Conservation (phyloP, 768 basidiomycete species). For the Tephrocybe sp. region DNA sequence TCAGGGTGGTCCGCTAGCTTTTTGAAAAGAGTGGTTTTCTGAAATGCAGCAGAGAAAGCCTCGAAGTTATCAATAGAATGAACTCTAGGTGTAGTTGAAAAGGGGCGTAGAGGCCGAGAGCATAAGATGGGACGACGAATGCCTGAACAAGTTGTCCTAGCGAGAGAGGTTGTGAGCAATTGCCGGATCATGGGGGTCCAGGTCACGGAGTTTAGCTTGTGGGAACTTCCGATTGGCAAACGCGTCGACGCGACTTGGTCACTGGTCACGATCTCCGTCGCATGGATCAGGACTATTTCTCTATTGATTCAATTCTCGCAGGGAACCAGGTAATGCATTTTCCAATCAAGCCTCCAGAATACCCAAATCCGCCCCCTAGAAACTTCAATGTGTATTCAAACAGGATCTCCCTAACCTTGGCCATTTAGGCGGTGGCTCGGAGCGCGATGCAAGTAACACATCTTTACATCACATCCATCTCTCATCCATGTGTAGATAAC, state of each 20-base stretch:
- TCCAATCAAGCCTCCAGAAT: neutral
- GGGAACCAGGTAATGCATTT: slow-evolving; percentile 81
- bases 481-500: slow-evolving; percentile 55
- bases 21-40: slow-evolving; percentile 41
- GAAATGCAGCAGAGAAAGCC: slow-evolving; percentile 37
- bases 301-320: slow-evolving; percentile 85
- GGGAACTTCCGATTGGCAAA: slow-evolving; percentile 13
- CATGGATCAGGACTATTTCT: slow-evolving; percentile 94
- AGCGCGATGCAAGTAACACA: slow-evolving; percentile 64
- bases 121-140: slow-evolving; percentile 6
- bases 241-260: slow-evolving; percentile 18
- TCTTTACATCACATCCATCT: slow-evolving; percentile 2
- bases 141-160: slow-evolving; percentile 10
- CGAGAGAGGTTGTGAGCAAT: slow-evolving; percentile 13
- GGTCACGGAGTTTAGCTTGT: slow-evolving; percentile 5
- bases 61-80: slow-evolving; percentile 29
- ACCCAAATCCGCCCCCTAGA: slow-evolving; percentile 39
- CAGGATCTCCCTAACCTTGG: slow-evolving; percentile 83
- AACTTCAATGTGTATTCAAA: slow-evolving; percentile 92
- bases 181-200: slow-evolving; percentile 15
- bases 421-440: slow-evolving; percentile 83
- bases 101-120: slow-evolving; percentile 10
- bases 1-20: slow-evolving; percentile 50
- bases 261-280: neutral
- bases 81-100: slow-evolving; percentile 17